Conservation (phyloP, 495 filamentous ascomycete genomes). For the Hyaloscypha finlandica region DNA sequence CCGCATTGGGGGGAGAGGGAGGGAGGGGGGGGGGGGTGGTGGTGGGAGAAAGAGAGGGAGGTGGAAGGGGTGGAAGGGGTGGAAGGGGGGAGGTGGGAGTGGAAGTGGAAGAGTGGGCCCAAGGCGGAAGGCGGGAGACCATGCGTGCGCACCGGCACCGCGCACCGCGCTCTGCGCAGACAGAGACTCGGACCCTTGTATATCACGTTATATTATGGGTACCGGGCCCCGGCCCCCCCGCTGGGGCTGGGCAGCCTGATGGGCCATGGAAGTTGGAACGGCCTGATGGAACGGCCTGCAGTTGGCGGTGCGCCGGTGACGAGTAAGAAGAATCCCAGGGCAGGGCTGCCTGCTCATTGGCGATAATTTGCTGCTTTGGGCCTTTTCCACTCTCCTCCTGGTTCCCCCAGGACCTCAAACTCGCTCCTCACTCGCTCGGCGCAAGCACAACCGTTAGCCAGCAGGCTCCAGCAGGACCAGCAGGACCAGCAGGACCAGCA, state of each 20-base stretch:
- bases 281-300: slow-evolving; percentile 10
- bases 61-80: background rate
- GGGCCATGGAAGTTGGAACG: no score
- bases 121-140: slow-evolving; percentile 30
- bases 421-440: background rate
- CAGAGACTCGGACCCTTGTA: slow-evolving; percentile 16
- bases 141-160: slow-evolving; percentile 13
- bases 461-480: no score
- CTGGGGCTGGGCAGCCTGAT: slow-evolving; percentile 2
- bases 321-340: background rate
- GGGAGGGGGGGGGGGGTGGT: background rate
- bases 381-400: background rate
- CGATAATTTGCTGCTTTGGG: background rate
- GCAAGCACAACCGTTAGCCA: background rate
- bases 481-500: no score
- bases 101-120: background rate
- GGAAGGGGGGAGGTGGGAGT: background rate
- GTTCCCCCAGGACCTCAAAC: background rate
- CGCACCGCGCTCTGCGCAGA: no score
- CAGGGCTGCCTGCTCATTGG: background rate
- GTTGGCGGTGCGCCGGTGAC: slow-evolving; percentile 15
- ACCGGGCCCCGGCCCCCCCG: background rate
- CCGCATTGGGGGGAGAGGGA: background rate
- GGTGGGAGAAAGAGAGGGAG: no score
- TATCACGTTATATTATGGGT: slow-evolving; percentile 27